Evolutionary conservation across 352 stramenopile species (phyloP).

Genomic region (Phytophthora cactorum): DNA sequence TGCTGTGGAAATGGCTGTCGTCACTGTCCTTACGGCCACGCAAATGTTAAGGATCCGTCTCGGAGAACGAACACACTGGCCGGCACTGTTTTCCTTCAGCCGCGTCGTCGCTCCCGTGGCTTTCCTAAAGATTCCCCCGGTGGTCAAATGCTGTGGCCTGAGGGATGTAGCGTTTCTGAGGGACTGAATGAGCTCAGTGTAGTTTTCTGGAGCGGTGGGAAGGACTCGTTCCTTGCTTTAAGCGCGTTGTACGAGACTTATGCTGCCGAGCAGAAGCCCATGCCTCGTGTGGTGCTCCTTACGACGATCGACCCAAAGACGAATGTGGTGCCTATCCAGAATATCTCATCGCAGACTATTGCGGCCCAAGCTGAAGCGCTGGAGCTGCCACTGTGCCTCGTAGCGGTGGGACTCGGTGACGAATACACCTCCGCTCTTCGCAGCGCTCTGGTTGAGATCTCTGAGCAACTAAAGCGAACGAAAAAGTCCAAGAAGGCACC

Average conservation of each 20-base stretch:
- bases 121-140: slow-evolving; percentile 22
- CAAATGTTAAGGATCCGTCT: slow-evolving; percentile 66
- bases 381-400: slow-evolving; percentile 76
- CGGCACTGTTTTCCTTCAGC: slow-evolving; percentile 43
- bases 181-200: slow-evolving; percentile 65
- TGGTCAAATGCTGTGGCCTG: slow-evolving; percentile 43
- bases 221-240: slow-evolving; percentile 90
- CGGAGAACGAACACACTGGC: slow-evolving; percentile 48
- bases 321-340: slow-evolving; percentile 85
- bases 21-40: slow-evolving; percentile 91
- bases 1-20: slow-evolving; percentile 92
- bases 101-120: slow-evolving; percentile 32
- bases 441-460: slow-evolving; percentile 38
- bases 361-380: slow-evolving; percentile 76
- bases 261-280: slow-evolving; percentile 35
- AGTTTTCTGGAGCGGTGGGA: slow-evolving; percentile 90
- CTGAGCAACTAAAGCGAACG: slow-evolving; percentile 11
- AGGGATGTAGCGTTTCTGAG: slow-evolving; percentile 7
- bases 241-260: slow-evolving; percentile 45
- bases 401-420: slow-evolving; percentile 56
- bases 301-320: slow-evolving; percentile 86
- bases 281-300: slow-evolving; percentile 76
- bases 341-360: slow-evolving; percentile 76
- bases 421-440: slow-evolving; percentile 41
- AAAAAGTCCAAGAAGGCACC: slow-evolving; percentile 33